These are phyloP conservation scores for Boletus coccyginus DNA, from an alignment of 768 basidiomycete genomes.

Conservation along the genomic window DNA sequence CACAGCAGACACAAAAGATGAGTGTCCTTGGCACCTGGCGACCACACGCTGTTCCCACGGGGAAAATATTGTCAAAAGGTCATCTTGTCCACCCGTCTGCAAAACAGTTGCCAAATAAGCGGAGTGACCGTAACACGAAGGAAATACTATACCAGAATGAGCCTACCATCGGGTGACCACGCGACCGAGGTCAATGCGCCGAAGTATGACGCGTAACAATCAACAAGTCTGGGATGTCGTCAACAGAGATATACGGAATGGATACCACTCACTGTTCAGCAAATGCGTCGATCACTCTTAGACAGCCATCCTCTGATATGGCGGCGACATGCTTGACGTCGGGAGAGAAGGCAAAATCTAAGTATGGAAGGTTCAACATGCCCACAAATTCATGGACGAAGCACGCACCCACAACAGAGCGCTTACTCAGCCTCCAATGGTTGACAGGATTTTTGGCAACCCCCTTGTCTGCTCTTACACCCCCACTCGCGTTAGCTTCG, in stretches of 20 bases:
- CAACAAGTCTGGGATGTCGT: conserved; percentile 62
- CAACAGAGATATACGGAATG: background rate
- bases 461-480: conserved; percentile 56
- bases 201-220: conserved; percentile 94
- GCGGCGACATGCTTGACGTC: conserved; percentile 89
- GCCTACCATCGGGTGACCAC: conserved; percentile 95
- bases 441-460: conserved; percentile 83
- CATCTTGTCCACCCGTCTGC: conserved; percentile 96
- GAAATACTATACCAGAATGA: conserved; percentile 61
- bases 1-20: conserved; percentile 87
- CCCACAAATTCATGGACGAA: background rate
- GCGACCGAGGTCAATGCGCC: conserved; percentile 86
- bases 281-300: conserved; percentile 85
- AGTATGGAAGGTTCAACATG: background rate
- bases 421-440: conserved; percentile 79
- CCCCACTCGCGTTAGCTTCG: conserved; percentile 35
- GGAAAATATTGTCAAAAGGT: conserved; percentile 90
- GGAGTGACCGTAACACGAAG: background rate
- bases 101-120: conserved; percentile 4
- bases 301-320: conserved; percentile 88
- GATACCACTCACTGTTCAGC: conserved; percentile 68
- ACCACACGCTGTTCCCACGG: conserved; percentile 93
- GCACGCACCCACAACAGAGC: conserved; percentile 65
- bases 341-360: conserved; percentile 91
- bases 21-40: conserved; percentile 95